Evolutionary conservation across 306 rosid genomes (phyloP).

Genomic region (Pyrus bretschneideri): DNA sequence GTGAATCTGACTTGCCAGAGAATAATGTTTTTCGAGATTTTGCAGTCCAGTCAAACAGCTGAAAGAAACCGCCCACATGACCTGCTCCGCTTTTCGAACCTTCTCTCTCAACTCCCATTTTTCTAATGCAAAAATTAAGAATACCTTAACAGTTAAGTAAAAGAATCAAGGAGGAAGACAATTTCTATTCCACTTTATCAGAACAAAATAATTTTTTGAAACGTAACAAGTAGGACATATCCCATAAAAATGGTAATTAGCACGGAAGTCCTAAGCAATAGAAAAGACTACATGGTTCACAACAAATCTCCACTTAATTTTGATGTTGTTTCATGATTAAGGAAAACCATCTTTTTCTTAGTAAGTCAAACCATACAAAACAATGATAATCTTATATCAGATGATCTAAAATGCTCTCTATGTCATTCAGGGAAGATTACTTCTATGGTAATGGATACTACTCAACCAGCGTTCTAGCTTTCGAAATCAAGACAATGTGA

Average conservation of each 20-base stretch:
- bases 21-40: constrained; percentile 84
- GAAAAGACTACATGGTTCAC: neutral
- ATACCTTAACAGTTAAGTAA: constrained; percentile 24
- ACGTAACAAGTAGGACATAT: neutral
- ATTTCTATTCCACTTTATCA: constrained; percentile 22
- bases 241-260: neutral
- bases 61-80: constrained; percentile 74
- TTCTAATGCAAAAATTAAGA: constrained; percentile 24
- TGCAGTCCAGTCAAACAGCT: constrained; percentile 85
- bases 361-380: neutral
- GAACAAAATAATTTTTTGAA: neutral
- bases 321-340: neutral
- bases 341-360: neutral
- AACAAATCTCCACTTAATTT: neutral
- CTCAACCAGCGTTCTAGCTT: neutral
- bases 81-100: constrained; percentile 56
- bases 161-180: constrained; percentile 10
- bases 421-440: neutral
- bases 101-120: constrained; percentile 81
- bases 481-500: neutral
- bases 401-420: neutral
- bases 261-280: neutral
- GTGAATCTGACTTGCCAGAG: constrained; percentile 50
- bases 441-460: neutral
- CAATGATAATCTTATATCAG: neutral